Percentiles rank a stretch among this genome's conserved stretches.
These are phyloP conservation scores for Pelargonium exstipulatum DNA, from an alignment of 441 rosid species.

Conservation along the genomic window DNA sequence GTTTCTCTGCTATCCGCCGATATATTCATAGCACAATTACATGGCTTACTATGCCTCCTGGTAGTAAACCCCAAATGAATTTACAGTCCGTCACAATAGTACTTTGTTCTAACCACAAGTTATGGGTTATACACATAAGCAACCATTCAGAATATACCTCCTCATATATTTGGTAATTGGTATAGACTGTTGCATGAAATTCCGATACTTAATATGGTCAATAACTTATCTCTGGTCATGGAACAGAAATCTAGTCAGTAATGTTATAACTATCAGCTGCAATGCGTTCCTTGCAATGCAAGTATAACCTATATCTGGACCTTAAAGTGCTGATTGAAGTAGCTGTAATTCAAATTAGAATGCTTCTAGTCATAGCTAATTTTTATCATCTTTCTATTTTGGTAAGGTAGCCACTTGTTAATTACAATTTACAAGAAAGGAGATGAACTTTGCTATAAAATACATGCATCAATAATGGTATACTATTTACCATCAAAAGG, in stretches of 20 bases:
- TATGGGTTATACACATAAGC: not conserved
- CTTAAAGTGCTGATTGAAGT: too few species aligned
- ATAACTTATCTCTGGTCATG: too few species aligned
- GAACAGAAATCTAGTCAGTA: not conserved
- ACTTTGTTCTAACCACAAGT: not conserved
- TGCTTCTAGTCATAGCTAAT: too few species aligned
- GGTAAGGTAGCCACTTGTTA: not conserved
- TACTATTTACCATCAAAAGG: not conserved
- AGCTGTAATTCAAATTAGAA: too few species aligned
- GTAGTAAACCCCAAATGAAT: not conserved
- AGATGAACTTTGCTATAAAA: not conserved
- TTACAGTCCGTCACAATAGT: not conserved
- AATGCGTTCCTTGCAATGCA: too few species aligned
- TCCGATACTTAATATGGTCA: not conserved
- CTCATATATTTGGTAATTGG: not conserved
- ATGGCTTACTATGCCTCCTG: not conserved
- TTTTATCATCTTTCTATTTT: not conserved
- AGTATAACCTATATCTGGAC: too few species aligned
- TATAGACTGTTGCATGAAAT: not conserved
- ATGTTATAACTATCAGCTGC: too few species aligned
- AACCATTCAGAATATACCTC: not conserved
- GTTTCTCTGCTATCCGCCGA: not conserved
- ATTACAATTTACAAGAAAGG: not conserved
- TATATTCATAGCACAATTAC: not conserved
- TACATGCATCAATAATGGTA: not conserved